These are phyloP conservation scores for Boletus tylopilopsis DNA, from an alignment of 768 basidiomycete species.

Conservation along the genomic window DNA sequence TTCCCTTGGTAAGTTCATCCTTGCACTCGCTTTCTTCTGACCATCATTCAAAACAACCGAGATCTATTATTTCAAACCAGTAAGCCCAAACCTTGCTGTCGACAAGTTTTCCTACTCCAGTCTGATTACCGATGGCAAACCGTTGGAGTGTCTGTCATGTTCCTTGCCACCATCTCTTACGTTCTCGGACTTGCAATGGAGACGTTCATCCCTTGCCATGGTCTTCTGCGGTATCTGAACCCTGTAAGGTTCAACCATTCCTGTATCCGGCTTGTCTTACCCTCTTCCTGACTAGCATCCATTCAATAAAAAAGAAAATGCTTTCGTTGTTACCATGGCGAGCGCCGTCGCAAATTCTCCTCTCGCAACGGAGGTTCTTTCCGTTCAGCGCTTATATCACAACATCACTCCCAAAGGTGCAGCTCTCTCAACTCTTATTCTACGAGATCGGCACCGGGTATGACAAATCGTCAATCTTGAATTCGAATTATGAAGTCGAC, in stretches of 20 bases:
- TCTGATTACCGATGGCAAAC: slow-evolving; percentile 40
- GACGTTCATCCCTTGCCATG: slow-evolving; percentile 40
- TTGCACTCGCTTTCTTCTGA: not conserved
- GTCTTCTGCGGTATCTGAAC: slow-evolving; percentile 49
- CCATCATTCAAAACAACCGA: slow-evolving; percentile 35
- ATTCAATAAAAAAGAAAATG: slow-evolving; percentile 58
- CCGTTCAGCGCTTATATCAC: slow-evolving; percentile 53
- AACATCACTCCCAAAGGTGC: slow-evolving; percentile 43
- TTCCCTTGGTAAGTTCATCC: slow-evolving; percentile 38
- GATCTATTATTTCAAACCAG: slow-evolving; percentile 62
- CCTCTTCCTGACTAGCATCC: slow-evolving; percentile 39
- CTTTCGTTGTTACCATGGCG: slow-evolving; percentile 55
- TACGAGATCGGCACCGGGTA: slow-evolving; percentile 50
- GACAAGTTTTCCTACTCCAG: not conserved
- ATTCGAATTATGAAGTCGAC: slow-evolving; percentile 31
- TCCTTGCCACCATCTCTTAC: slow-evolving; percentile 48
- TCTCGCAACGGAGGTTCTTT: slow-evolving; percentile 50
- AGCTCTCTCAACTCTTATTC: not conserved
- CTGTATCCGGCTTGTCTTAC: not conserved
- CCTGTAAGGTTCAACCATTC: slow-evolving; percentile 28
- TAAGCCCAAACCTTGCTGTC: slow-evolving; percentile 20
- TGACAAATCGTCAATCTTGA: slow-evolving; percentile 50
- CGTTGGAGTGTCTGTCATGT: slow-evolving; percentile 48
- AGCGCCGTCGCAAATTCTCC: slow-evolving; percentile 51
- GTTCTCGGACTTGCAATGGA: slow-evolving; percentile 45